These are phyloP conservation scores for Fusarium temperatum DNA, from an alignment of 2,329 filamentous ascomycete species.

Conservation along the genomic window DNA sequence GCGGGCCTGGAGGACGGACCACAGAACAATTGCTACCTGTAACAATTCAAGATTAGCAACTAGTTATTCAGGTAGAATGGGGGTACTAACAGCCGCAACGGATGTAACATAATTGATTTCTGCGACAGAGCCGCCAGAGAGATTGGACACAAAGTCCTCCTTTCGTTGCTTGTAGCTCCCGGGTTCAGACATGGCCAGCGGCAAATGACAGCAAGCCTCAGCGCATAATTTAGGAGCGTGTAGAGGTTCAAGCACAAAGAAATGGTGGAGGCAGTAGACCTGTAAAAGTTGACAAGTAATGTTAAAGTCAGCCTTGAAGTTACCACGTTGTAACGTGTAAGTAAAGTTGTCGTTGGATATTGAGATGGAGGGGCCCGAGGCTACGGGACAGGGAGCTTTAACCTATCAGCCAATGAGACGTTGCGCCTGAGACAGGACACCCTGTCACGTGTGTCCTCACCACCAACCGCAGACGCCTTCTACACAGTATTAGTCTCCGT, in stretches of 20 bases:
- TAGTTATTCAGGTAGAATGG: background rate
- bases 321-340: background rate
- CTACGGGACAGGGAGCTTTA: background rate
- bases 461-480: background rate
- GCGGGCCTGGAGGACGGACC: conserved; percentile 87
- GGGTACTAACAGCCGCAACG: conserved; percentile 76
- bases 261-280: conserved; percentile 27
- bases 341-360: conserved; percentile 1
- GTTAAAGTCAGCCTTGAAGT: conserved; percentile 36
- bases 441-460: conserved; percentile 21
- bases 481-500: background rate
- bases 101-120: conserved; percentile 90
- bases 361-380: conserved; percentile 7
- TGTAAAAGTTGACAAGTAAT: conserved; percentile 30
- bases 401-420: conserved; percentile 29
- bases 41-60: conserved; percentile 23
- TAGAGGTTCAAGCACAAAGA: background rate
- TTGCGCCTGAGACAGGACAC: conserved; percentile 4
- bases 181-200: conserved; percentile 48
- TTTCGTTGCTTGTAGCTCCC: conserved; percentile 87
- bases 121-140: conserved; percentile 81
- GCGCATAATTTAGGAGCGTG: conserved; percentile 18
- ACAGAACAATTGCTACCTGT: conserved; percentile 83
- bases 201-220: conserved; percentile 3
- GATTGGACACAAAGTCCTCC: conserved; percentile 93